phyloP scores from a whole-genome alignment of 805 yeast genomes.

The Myxozyma vanderwaltii region DNA sequence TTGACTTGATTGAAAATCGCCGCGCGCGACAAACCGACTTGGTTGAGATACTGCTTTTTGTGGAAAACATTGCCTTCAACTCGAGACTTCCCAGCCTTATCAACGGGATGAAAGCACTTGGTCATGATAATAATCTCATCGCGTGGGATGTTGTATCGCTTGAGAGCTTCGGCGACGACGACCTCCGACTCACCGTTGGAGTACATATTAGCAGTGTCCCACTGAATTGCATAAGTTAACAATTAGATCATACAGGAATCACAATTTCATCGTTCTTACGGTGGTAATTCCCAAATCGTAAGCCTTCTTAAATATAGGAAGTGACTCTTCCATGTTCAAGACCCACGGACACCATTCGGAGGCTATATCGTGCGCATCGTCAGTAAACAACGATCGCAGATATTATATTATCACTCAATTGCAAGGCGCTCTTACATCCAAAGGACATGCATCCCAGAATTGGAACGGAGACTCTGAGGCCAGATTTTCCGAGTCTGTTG shows the following conservation, averaged over 20 bases:
- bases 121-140: conserved; percentile 58
- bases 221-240: conserved; percentile 23
- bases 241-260: neutral
- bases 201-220: conserved; percentile 51
- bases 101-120: conserved; percentile 42
- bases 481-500: conserved; percentile 29
- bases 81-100: conserved; percentile 35
- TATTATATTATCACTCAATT: neutral
- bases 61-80: conserved; percentile 5
- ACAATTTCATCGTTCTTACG: neutral
- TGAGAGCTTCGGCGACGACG: conserved; percentile 56
- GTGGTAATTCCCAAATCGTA: conserved; percentile 48
- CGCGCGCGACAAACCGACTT: conserved; percentile 51
- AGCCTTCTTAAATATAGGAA: conserved; percentile 30
- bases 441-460: conserved; percentile 34
- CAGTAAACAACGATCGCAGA: neutral
- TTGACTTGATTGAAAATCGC: conserved; percentile 52
- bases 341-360: conserved; percentile 33
- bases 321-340: conserved; percentile 21
- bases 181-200: conserved; percentile 49
- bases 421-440: conserved; percentile 23
- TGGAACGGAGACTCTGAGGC: conserved; percentile 28
- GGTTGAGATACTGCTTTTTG: conserved; percentile 49
- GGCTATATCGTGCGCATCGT: conserved; percentile 1
- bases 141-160: conserved; percentile 54